phyloP scores from a whole-genome alignment of 2,329 filamentous ascomycete genomes.

The Monosporascus sp. region DNA sequence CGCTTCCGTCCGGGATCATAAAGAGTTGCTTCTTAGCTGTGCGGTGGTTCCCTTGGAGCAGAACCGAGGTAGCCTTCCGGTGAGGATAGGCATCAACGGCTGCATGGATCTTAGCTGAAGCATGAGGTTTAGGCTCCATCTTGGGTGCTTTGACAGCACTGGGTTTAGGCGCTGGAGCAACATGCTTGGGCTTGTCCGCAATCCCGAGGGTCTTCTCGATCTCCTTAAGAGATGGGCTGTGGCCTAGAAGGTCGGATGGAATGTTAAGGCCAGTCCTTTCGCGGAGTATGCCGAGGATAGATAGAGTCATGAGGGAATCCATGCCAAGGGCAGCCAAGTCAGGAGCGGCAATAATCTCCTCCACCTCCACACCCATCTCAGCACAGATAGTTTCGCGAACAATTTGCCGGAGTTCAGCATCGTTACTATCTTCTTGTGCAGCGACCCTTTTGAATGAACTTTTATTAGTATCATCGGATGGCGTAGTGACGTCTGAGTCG shows the following conservation, averaged over 20 bases:
- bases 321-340: slow-evolving; percentile 54
- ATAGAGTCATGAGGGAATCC: slow-evolving; percentile 54
- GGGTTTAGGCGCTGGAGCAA: slow-evolving; percentile 23
- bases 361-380: slow-evolving; percentile 67
- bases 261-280: slow-evolving; percentile 50
- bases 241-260: slow-evolving; percentile 56
- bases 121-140: slow-evolving; percentile 21
- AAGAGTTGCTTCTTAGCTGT: slow-evolving; percentile 45
- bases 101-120: slow-evolving; percentile 20
- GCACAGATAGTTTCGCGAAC: slow-evolving; percentile 64
- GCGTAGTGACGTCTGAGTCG: slow-evolving; percentile 49
- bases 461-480: slow-evolving; percentile 46
- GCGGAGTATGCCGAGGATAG: slow-evolving; percentile 49
- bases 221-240: slow-evolving; percentile 59
- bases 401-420: slow-evolving; percentile 42
- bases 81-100: slow-evolving; percentile 41
- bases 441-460: slow-evolving; percentile 41
- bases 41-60: slow-evolving; percentile 46
- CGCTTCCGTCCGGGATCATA: slow-evolving; percentile 52
- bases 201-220: slow-evolving; percentile 61
- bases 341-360: slow-evolving; percentile 52
- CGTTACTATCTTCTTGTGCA: slow-evolving; percentile 31
- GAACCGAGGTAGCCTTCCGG: slow-evolving; percentile 42
- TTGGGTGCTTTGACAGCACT: slow-evolving; percentile 21
- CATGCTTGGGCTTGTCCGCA: slow-evolving; percentile 34